Evolutionary conservation across 352 stramenopile genomes (phyloP).

Genomic region (Pelagophyceae sp.): DNA sequence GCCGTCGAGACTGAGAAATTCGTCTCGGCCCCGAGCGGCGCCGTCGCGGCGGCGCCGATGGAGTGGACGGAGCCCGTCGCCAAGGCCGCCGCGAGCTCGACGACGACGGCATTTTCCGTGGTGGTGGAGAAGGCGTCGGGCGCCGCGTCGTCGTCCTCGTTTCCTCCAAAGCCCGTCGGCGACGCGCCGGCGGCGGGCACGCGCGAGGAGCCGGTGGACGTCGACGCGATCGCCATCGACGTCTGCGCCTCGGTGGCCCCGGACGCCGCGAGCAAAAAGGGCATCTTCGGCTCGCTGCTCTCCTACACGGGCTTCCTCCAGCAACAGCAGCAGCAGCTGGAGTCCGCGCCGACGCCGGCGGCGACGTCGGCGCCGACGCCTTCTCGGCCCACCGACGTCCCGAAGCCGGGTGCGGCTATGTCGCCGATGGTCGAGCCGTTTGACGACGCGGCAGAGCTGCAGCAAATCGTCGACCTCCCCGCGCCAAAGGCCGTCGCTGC

Average conservation of each 20-base stretch:
- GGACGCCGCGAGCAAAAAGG: background rate
- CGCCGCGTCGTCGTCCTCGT: no score
- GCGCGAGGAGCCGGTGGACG: background rate
- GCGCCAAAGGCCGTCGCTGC: background rate
- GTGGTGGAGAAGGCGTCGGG: no score
- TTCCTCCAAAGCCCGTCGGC: background rate
- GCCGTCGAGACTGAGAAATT: no score
- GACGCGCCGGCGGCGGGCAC: no score
- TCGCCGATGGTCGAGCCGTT: background rate
- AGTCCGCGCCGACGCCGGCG: background rate
- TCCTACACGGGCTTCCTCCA: background rate
- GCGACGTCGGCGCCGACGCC: background rate
- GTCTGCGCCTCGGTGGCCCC: background rate
- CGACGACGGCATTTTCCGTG: no score
- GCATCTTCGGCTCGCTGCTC: background rate
- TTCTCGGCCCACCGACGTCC: background rate
- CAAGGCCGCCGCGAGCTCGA: no score
- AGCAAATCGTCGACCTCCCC: no score
- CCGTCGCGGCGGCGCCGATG: no score
- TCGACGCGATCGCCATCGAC: background rate
- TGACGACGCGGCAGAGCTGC: no score
- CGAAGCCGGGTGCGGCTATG: background rate
- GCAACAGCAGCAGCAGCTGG: background rate
- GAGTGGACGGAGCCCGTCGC: no score
- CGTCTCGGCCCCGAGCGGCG: no score